Percentiles rank a stretch among this genome's conserved stretches.
Conservation (phyloP, 768 basidiomycete species). For the Royoungia palumana region DNA sequence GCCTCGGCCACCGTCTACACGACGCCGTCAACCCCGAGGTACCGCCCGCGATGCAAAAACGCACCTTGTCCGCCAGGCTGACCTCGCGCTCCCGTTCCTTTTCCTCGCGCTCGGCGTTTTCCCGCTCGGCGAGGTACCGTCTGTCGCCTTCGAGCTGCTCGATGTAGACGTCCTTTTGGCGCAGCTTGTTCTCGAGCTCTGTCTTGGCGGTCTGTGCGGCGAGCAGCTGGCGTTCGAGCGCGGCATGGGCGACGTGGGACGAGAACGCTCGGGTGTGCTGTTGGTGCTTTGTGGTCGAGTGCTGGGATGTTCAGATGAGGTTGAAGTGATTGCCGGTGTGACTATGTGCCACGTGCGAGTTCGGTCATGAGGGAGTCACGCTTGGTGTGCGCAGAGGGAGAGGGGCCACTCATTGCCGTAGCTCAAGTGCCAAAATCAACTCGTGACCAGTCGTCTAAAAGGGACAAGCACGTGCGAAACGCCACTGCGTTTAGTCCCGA, state of each 20-base stretch:
- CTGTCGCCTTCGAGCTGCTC: conserved; percentile 70
- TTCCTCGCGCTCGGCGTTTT: conserved; percentile 64
- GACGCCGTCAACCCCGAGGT: background rate
- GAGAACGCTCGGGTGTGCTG: conserved; percentile 62
- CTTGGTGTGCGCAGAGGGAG: conserved; percentile 36
- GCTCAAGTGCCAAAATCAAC: no score
- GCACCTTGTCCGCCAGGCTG: conserved; percentile 59
- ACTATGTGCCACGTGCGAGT: conserved; percentile 53
- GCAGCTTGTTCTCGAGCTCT: conserved; percentile 64
- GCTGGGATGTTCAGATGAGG: conserved; percentile 51
- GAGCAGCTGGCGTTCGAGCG: conserved; percentile 63
- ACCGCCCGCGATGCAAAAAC: conserved; percentile 9
- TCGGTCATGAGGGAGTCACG: conserved; percentile 67
- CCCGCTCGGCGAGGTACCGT: conserved; percentile 64
- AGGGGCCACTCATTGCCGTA: no score
- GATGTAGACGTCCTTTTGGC: conserved; percentile 59
- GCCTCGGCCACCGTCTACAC: conserved; percentile 46
- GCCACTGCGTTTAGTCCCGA: no score
- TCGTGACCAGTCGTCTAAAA: no score
- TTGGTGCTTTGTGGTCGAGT: conserved; percentile 63
- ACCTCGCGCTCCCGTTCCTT: conserved; percentile 55
- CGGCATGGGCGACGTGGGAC: conserved; percentile 56
- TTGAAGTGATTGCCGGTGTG: background rate
- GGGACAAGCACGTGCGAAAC: no score
- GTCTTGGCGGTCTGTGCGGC: conserved; percentile 57